A percentile compares a stretch with the other conserved stretches of the same genome.
phyloP scores from a whole-genome alignment of 2,329 filamentous ascomycete genomes.

The Xylogone sp. region DNA sequence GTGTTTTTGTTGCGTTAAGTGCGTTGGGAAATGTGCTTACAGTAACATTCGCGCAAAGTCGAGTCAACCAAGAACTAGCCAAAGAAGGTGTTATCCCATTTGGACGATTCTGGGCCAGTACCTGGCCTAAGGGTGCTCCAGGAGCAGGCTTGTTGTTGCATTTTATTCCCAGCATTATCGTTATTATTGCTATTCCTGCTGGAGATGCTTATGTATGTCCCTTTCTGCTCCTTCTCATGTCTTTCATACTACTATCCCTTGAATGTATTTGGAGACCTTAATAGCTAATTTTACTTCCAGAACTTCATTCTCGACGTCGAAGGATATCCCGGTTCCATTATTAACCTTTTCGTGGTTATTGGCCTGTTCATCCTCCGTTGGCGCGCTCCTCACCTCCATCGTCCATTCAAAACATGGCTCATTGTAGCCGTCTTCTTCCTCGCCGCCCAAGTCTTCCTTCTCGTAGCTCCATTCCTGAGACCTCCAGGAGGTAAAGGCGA shows the following conservation, averaged over 20 bases:
- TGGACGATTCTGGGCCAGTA: conserved; percentile 28
- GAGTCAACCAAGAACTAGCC: conserved; percentile 43
- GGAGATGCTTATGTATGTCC: conserved; percentile 24
- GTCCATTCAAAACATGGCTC: conserved; percentile 34
- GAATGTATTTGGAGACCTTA: no score
- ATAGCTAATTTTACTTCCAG: conserved; percentile 2
- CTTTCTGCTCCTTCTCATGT: no score
- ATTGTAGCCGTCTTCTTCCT: conserved; percentile 34
- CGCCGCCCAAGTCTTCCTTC: conserved; percentile 35
- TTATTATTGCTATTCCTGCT: conserved; percentile 46
- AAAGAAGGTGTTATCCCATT: conserved; percentile 43
- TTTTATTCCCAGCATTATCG: conserved; percentile 56
- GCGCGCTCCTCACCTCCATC: conserved; percentile 24
- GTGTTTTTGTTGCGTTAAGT: conserved; percentile 42
- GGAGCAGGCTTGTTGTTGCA: conserved; percentile 44
- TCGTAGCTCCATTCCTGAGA: conserved; percentile 37
- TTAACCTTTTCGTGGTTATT: conserved; percentile 28
- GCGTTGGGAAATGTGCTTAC: conserved; percentile 46
- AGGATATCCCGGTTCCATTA: conserved; percentile 30
- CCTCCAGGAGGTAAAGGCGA: conserved; percentile 36
- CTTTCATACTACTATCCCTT: no score
- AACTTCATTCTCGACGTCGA: conserved; percentile 33
- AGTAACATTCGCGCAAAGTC: conserved; percentile 41
- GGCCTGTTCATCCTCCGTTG: conserved; percentile 29
- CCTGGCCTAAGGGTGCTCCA: conserved; percentile 13